A percentile compares a stretch with the other conserved stretches of the same genome.
phyloP scores from a whole-genome alignment of 2,329 filamentous ascomycete genomes.

The Colletotrichum godetiae region DNA sequence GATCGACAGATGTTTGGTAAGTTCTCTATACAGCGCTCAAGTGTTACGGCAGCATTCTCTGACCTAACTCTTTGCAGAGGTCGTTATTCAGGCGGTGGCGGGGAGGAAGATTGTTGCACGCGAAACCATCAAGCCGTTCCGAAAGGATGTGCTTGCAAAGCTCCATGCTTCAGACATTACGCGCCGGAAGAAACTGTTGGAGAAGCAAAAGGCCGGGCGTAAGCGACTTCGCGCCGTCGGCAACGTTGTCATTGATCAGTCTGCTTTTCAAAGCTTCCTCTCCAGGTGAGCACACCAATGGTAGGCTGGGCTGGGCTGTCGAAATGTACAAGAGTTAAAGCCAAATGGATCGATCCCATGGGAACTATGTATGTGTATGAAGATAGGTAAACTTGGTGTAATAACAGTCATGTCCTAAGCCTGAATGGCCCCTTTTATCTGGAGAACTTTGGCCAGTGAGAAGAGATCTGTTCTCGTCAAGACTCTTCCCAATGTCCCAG shows the following conservation, averaged over 20 bases:
- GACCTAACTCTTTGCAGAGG: conserved; percentile 63
- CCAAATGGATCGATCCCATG: not conserved
- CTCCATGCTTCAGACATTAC: conserved; percentile 91
- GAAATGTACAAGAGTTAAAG: not conserved
- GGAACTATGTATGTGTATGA: not conserved
- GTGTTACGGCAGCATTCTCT: not conserved
- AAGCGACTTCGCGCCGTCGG: conserved; percentile 88
- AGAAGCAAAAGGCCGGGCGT: conserved; percentile 96
- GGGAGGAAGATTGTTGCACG: conserved; percentile 87
- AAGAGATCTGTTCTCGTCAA: not conserved
- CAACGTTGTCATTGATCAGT: conserved; percentile 96
- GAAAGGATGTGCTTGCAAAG: conserved; percentile 94
- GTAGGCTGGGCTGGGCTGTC: not conserved
- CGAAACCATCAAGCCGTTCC: conserved; percentile 95
- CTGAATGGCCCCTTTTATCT: not conserved
- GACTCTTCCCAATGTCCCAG: not conserved
- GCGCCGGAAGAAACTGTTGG: conserved; percentile 85
- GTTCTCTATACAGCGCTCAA: conserved; percentile 21
- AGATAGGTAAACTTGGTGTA: not conserved
- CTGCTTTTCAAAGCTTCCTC: conserved; percentile 94
- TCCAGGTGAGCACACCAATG: conserved; percentile 67
- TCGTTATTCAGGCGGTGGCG: conserved; percentile 91
- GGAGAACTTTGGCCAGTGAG: not conserved
- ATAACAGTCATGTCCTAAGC: not conserved
- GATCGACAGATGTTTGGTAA: conserved; percentile 89